A percentile compares a stretch with the other conserved stretches of the same genome.
These are phyloP conservation scores for Eucalyptus paniculata DNA, from an alignment of 345 rosid species.

Conservation along the genomic window DNA sequence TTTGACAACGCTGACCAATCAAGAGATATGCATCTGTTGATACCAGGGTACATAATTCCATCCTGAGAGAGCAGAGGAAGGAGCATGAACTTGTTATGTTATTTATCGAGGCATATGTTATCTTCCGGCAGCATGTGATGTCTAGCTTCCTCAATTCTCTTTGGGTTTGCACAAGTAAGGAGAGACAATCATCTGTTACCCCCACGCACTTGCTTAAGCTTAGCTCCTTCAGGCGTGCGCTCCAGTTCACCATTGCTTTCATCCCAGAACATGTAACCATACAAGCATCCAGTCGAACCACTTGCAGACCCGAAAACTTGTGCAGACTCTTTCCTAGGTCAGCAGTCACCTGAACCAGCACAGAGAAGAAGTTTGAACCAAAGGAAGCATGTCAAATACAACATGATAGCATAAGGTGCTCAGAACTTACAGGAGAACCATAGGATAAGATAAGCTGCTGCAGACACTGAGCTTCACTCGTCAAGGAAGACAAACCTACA, in stretches of 20 bases:
- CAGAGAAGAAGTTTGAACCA: neutral
- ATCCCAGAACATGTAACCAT: conserved; percentile 32
- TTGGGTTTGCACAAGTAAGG: conserved; percentile 26
- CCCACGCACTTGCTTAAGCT: conserved; percentile 63
- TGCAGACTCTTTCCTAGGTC: conserved; percentile 34
- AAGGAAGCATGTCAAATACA: neutral
- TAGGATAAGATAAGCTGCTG: conserved; percentile 42
- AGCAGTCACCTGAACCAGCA: conserved; percentile 32
- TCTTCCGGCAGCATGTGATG: conserved; percentile 56
- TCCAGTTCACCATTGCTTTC: conserved; percentile 35
- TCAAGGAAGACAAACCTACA: conserved; percentile 45
- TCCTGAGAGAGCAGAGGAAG: conserved; percentile 35
- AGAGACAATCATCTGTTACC: conserved; percentile 58
- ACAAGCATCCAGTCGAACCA: conserved; percentile 53
- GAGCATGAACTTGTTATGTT: conserved; percentile 32
- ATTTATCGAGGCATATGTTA: conserved; percentile 41
- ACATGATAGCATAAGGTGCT: neutral
- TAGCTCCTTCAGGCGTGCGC: conserved; percentile 27
- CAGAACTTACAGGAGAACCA: conserved; percentile 39
- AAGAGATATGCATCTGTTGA: conserved; percentile 43
- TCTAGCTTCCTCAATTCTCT: conserved; percentile 51
- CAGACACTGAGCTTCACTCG: conserved; percentile 24
- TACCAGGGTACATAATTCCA: conserved; percentile 58
- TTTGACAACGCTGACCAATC: conserved; percentile 39
- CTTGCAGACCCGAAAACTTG: conserved; percentile 35